Evolutionary conservation across 2,329 filamentous ascomycete genomes (phyloP).

Genomic region (Blastomyces percursus): DNA sequence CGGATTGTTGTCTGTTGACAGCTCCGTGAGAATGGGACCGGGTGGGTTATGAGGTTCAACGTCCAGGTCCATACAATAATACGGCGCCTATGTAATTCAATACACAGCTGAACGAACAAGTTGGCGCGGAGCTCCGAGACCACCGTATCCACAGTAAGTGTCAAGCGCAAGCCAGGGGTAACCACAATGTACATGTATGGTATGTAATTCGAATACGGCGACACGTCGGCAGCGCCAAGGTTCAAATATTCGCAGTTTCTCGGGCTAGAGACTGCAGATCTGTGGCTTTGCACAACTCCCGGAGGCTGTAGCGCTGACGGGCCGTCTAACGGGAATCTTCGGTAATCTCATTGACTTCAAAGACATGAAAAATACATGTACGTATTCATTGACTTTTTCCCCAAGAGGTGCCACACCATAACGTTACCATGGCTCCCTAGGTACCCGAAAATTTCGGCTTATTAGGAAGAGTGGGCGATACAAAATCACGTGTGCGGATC

Average conservation of each 20-base stretch:
- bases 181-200: background rate
- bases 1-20: background rate
- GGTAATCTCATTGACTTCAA: no score
- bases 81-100: background rate
- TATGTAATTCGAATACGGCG: background rate
- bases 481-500: background rate
- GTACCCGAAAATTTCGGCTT: background rate
- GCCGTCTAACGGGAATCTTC: no score
- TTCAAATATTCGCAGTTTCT: no score
- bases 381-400: no score
- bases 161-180: background rate
- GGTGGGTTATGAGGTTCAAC: background rate
- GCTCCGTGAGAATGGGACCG: background rate
- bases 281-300: no score
- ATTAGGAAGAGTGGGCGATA: background rate
- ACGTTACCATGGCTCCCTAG: background rate
- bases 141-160: background rate
- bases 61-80: background rate
- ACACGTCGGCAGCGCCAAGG: background rate
- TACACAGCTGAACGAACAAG: background rate
- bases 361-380: no score
- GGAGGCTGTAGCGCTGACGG: no score
- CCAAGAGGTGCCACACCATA: no score
- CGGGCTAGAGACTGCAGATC: no score
- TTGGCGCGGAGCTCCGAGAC: background rate